A percentile compares a stretch with the other conserved stretches of the same genome.
These are phyloP conservation scores for Fusarium redolens DNA, from an alignment of 2,329 filamentous ascomycete species.

Conservation along the genomic window DNA sequence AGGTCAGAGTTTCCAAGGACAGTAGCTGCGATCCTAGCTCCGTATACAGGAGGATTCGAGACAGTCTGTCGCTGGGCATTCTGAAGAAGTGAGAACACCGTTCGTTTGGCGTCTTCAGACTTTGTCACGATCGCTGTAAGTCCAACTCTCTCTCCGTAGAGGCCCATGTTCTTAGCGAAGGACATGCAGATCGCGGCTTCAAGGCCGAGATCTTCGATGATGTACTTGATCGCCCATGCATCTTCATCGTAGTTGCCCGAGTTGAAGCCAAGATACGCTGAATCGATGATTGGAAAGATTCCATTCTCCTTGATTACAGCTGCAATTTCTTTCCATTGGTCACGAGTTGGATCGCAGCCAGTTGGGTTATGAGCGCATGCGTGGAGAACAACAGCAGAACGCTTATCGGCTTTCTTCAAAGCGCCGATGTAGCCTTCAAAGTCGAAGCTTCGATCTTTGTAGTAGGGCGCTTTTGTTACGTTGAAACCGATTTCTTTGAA, in stretches of 20 bases:
- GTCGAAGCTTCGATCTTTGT: slow-evolving; percentile 49
- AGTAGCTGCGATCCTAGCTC: slow-evolving; percentile 49
- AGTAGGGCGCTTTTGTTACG: slow-evolving; percentile 51
- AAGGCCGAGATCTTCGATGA: slow-evolving; percentile 48
- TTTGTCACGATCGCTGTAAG: slow-evolving; percentile 45
- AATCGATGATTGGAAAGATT: slow-evolving; percentile 39
- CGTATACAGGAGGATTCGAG: slow-evolving; percentile 52
- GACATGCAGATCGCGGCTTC: slow-evolving; percentile 69
- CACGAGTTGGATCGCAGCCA: slow-evolving; percentile 50
- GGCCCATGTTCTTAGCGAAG: slow-evolving; percentile 70
- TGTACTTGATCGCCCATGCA: slow-evolving; percentile 38
- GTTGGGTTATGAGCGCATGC: slow-evolving; percentile 59
- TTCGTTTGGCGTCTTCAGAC: slow-evolving; percentile 26
- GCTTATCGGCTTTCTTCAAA: slow-evolving; percentile 43
- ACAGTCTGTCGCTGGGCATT: slow-evolving; percentile 50
- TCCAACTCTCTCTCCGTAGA: slow-evolving; percentile 54
- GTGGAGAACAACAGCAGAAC: slow-evolving; percentile 51
- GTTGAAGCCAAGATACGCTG: slow-evolving; percentile 41
- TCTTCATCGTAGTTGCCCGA: slow-evolving; percentile 40
- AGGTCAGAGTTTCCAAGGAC: slow-evolving; percentile 48
- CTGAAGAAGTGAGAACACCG: slow-evolving; percentile 46
- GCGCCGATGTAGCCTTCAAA: slow-evolving; percentile 46
- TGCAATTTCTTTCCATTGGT: slow-evolving; percentile 43
- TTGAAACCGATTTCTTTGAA: slow-evolving; percentile 50
- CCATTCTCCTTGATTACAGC: slow-evolving; percentile 14